Evolutionary conservation across 2,329 filamentous ascomycete genomes (phyloP), one percentile per base, ranked within the genome.

Genomic region (Cladosporium oxysporum): DNA sequence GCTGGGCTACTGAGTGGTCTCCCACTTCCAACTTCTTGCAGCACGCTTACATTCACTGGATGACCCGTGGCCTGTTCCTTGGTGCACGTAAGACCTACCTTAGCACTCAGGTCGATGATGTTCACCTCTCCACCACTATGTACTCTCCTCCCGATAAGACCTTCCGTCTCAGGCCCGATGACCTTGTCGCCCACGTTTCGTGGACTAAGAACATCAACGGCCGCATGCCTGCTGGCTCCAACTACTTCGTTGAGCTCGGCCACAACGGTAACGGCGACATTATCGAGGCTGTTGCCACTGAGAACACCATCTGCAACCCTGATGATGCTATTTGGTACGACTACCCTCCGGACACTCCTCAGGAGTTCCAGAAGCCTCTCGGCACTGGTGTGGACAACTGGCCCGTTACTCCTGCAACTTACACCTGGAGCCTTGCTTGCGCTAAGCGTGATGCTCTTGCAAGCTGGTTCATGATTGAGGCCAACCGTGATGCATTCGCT

Each of bases 21-120:
- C 78, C 81, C 18, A 83, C 85, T 3, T 86, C 84, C 71, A 87
- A 82, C 74, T 86, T 83, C 71, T 74, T 88, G 61, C 86, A 88
- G 75, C 87, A 89, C 76, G 80, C 86, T 14, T 88, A 84, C 81
- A 88, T 89, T 67, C 83, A 83, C 70, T 89, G 86, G 86, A 73
- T 87, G 44, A 88, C 87, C 10, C 81, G 85, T 69, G 86, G 87
- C 50, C 75, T 88, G 10, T 84, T 85, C 68, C 78, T 84, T 12
- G 85, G 85, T 26, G 83, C 84, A 72, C 82, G 84, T 62, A 81
- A 85, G 69, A 79, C 83, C 44, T 82, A 86, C 68, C 75, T 88
- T 49, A 83, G 78, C 76, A 83, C 85, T n/a, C 85, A 88, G 71
- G 83, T 89, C 37, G 87, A 89, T 70, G 87, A 89, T 70, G 85